These are phyloP conservation scores for Fusarium transvaalense DNA, from an alignment of 2,329 filamentous ascomycete genomes.

Conservation along the genomic window DNA sequence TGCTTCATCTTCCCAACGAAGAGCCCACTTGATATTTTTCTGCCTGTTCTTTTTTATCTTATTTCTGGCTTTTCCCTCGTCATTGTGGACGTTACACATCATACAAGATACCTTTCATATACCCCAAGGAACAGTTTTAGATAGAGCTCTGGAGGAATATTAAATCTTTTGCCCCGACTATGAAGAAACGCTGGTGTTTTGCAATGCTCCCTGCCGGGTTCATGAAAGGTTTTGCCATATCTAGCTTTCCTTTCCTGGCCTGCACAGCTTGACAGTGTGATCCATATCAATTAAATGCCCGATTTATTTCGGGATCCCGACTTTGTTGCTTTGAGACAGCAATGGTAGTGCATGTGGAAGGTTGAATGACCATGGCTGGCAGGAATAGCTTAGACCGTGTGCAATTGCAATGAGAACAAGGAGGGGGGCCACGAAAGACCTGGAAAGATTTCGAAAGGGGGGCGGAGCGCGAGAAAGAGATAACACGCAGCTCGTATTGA, in stretches of 20 bases:
- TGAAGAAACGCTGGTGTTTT: not conserved
- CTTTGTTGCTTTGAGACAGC: not conserved
- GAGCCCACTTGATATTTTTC: conserved; percentile 40
- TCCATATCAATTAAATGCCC: not conserved
- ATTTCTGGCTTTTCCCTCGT: not conserved
- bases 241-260: too few species aligned
- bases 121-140: conserved; percentile 37
- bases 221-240: not conserved
- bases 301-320: not conserved
- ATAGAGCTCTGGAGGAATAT: conserved; percentile 27
- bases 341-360: conserved; percentile 27
- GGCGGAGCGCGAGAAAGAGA: conserved; percentile 35
- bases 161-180: conserved; percentile 2
- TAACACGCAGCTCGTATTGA: conserved; percentile 43
- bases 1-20: conserved; percentile 53
- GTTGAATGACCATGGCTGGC: conserved; percentile 47
- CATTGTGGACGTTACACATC: conserved; percentile 25
- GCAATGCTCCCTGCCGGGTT: not conserved
- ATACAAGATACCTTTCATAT: conserved; percentile 41
- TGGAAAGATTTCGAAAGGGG: conserved; percentile 31
- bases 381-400: conserved; percentile 28
- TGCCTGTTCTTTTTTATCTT: conserved; percentile 12
- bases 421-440: conserved; percentile 26
- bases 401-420: conserved; percentile 28
- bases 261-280: not conserved